Percentiles rank a stretch among this genome's conserved stretches.
These are phyloP conservation scores for Aspergillus ellipticus DNA, from an alignment of 495 filamentous ascomycete species.

Conservation along the genomic window DNA sequence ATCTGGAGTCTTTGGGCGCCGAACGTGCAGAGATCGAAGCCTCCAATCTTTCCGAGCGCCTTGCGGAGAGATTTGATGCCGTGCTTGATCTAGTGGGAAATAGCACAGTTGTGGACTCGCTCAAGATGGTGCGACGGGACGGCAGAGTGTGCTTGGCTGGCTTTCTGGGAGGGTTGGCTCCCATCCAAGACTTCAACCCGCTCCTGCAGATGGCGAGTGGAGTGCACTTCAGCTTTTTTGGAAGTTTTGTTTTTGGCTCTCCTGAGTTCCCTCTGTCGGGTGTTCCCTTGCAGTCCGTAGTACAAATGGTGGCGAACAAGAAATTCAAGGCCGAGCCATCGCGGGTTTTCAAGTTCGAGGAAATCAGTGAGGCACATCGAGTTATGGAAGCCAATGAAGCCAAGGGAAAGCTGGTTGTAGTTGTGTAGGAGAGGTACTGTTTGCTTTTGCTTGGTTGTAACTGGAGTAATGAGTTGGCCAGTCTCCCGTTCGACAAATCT, in stretches of 20 bases:
- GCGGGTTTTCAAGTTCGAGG: constrained; percentile 28
- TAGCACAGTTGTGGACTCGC: constrained; percentile 37
- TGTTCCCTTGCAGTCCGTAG: constrained; percentile 41
- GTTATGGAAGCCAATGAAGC: constrained; percentile 30
- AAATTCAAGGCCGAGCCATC: constrained; percentile 27
- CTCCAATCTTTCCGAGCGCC: constrained; percentile 11
- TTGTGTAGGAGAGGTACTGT: neutral
- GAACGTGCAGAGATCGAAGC: constrained; percentile 25
- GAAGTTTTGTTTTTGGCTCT: constrained; percentile 37
- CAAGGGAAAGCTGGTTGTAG: constrained; percentile 37
- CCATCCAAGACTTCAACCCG: constrained; percentile 45
- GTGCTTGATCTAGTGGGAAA: constrained; percentile 45
- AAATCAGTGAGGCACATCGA: constrained; percentile 33
- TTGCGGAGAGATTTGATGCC: constrained; percentile 32
- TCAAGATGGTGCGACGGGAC: constrained; percentile 29
- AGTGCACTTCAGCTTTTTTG: constrained; percentile 50
- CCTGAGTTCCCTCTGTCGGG: constrained; percentile 40
- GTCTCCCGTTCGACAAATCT: too few species aligned
- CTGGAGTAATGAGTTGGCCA: too few species aligned
- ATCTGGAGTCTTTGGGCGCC: constrained; percentile 30
- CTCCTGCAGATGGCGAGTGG: constrained; percentile 45
- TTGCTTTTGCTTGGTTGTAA: too few species aligned
- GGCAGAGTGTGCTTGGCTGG: constrained; percentile 42
- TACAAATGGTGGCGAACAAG: constrained; percentile 27
- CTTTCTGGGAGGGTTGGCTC: constrained; percentile 43